Evolutionary conservation across 139 green algal genomes (phyloP), one percentile per base, ranked within the genome.

Genomic region (Coelastrella sp.): DNA sequence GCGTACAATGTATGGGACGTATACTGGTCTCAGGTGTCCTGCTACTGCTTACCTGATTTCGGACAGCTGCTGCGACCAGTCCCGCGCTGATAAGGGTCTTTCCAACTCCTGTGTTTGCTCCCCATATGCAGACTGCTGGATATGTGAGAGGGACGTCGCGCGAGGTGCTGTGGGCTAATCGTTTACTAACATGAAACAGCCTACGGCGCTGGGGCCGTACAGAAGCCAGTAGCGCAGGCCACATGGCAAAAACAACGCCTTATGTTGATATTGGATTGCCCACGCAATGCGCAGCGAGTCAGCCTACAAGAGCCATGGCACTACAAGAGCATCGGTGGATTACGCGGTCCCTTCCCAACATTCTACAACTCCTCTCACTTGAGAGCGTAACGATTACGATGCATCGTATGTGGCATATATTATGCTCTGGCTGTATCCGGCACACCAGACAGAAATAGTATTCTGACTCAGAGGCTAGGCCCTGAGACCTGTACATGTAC

Each of bases 11-110:
- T 47, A 47, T 47, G 32, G 32, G 32, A 47, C 32, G 32, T 47
- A 47, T 47, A 47, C 32, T 47, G 32, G 32, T 47, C 32, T n/a
- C n/a, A 61, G 10, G 13, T 7, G 23, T 60, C 75, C 11, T 77
- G 71, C 71, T 77, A 5, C 71, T 77, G 74, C 74, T 59, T 86
- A 95, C 92, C 91, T 89, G 54, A 60, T 65, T 65, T 4, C 77
- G 58, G 7, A 74, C 73, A 13, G 93, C 95, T 5, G 95, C 94
- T 10, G 83, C 23, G 2, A 94, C 94, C 0, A 99, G 92, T 0
- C 96, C 98, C 5, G 93, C 94, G 71, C 93, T 97, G 10, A 99
- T 93, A 10, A 99, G 83, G 4, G 98, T 99, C 93, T 99, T 99
- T 47, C 98, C 98, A 0, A 99, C 95, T 60, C 93, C 97, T 0